Conservation (phyloP, 495 filamentous ascomycete species). For the Aspergillus hancockii region DNA sequence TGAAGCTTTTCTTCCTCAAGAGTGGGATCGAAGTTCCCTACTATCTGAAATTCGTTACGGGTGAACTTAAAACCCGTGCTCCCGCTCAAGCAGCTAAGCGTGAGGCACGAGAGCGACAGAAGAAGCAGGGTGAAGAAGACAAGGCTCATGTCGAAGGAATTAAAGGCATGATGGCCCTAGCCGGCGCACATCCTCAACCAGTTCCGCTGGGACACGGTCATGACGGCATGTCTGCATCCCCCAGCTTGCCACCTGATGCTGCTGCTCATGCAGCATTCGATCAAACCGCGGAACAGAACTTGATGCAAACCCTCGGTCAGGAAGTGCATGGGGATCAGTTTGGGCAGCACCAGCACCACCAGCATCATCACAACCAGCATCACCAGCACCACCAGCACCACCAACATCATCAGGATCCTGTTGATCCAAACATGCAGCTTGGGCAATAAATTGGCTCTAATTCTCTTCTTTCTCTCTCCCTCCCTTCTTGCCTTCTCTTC, state of each 20-base stretch:
- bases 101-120: slow-evolving; percentile 72
- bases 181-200: slow-evolving; percentile 44
- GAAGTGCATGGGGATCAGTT: slow-evolving; percentile 49
- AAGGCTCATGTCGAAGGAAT: slow-evolving; percentile 71
- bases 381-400: slow-evolving; percentile 31
- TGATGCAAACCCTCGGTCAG: slow-evolving; percentile 51
- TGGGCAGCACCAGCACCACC: slow-evolving; percentile 35
- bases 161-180: slow-evolving; percentile 67
- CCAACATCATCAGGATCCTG: slow-evolving; percentile 32
- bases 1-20: slow-evolving; percentile 96
- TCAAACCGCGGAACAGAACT: slow-evolving; percentile 49
- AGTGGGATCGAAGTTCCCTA: slow-evolving; percentile 90
- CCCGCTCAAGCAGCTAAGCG: slow-evolving; percentile 79
- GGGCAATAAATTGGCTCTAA: slow-evolving; percentile 30
- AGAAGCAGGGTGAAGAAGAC: slow-evolving; percentile 67
- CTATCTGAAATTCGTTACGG: slow-evolving; percentile 87
- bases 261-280: slow-evolving; percentile 38
- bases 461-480: slow-evolving; percentile 3
- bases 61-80: slow-evolving; percentile 90
- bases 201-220: slow-evolving; percentile 35
- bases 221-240: slow-evolving; percentile 49
- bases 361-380: slow-evolving; percentile 28
- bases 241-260: slow-evolving; percentile 41
- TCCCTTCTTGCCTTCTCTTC: slow-evolving; percentile 2
- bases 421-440: slow-evolving; percentile 42